Percentiles rank a stretch among this genome's conserved stretches.
Evolutionary conservation across 1,284 basidiomycete genomes (phyloP).

Genomic region (Takashimella koratensis): DNA sequence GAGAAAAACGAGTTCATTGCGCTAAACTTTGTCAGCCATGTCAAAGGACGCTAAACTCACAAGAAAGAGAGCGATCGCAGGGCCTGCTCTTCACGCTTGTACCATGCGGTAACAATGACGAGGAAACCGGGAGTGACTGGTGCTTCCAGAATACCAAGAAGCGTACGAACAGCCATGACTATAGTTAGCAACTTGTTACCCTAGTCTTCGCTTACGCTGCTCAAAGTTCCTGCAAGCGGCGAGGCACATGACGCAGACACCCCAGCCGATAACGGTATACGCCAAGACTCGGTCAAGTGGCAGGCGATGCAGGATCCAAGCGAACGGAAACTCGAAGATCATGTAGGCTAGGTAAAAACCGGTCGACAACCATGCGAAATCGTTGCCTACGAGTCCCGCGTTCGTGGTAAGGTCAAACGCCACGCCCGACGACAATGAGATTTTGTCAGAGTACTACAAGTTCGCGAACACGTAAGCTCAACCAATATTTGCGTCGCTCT

Average conservation of each 20-base stretch:
- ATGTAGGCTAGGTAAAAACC: constrained; percentile 31
- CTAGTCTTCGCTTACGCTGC: no score
- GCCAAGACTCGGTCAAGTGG: no score
- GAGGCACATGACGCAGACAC: constrained; percentile 36
- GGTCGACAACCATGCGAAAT: constrained; percentile 34
- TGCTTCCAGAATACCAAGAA: constrained; percentile 41
- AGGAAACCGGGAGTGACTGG: constrained; percentile 46
- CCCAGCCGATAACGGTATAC: constrained; percentile 39
- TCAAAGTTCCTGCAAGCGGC: constrained; percentile 36
- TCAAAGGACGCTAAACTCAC: no score
- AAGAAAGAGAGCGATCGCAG: constrained; percentile 18
- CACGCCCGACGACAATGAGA: constrained; percentile 17
- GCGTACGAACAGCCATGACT: constrained; percentile 34
- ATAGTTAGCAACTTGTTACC: no score
- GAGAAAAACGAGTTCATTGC: constrained; percentile 16
- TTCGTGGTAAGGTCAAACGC: constrained; percentile 11
- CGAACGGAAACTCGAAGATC: constrained; percentile 17
- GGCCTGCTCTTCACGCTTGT: constrained; percentile 43
- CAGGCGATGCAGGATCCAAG: constrained; percentile 16
- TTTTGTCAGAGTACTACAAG: constrained; percentile 17
- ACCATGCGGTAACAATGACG: constrained; percentile 41
- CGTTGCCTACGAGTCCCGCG: constrained; percentile 8
- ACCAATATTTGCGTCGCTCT: background rate
- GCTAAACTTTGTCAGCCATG: no score
- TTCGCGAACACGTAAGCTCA: background rate